Evolutionary conservation across 768 basidiomycete species (phyloP).

Genomic region (Hypholoma sublateritium): DNA sequence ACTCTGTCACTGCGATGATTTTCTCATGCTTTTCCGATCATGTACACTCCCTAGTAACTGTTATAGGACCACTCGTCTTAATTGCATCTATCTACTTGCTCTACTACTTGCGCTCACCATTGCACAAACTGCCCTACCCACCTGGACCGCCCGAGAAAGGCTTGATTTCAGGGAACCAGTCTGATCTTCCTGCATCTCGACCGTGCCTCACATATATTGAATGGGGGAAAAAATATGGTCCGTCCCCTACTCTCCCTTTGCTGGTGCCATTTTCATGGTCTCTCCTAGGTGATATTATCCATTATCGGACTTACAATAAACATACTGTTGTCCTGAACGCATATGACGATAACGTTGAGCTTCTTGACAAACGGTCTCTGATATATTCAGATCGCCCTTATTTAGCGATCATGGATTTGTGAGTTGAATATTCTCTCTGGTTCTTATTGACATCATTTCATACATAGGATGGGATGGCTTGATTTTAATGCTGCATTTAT

Average conservation of each 20-base stretch:
- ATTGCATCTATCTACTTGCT: background rate
- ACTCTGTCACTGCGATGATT: too few relatives aligned
- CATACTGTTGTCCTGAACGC: slow-evolving; percentile 24
- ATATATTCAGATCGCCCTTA: slow-evolving; percentile 23
- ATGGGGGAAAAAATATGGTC: background rate
- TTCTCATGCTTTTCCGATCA: too few relatives aligned
- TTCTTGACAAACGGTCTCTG: slow-evolving; percentile 23
- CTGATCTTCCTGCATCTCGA: background rate
- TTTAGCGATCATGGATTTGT: slow-evolving; percentile 20
- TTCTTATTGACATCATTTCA: background rate
- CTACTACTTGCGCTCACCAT: background rate
- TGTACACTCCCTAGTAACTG: too few relatives aligned
- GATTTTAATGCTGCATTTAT: slow-evolving; percentile 27
- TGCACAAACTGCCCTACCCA: background rate
- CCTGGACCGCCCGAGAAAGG: slow-evolving; percentile 1
- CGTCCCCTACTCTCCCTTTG: background rate
- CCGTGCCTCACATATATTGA: background rate
- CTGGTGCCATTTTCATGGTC: background rate
- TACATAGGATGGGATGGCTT: slow-evolving; percentile 29
- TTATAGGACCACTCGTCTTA: too few relatives aligned
- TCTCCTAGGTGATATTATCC: slow-evolving; percentile 23
- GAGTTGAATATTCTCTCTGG: background rate
- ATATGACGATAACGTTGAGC: slow-evolving; percentile 17
- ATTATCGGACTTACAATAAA: slow-evolving; percentile 17
- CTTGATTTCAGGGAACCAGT: background rate